These are phyloP conservation scores for Tilletia walkeri DNA, from an alignment of 1,284 basidiomycete species.

Conservation along the genomic window DNA sequence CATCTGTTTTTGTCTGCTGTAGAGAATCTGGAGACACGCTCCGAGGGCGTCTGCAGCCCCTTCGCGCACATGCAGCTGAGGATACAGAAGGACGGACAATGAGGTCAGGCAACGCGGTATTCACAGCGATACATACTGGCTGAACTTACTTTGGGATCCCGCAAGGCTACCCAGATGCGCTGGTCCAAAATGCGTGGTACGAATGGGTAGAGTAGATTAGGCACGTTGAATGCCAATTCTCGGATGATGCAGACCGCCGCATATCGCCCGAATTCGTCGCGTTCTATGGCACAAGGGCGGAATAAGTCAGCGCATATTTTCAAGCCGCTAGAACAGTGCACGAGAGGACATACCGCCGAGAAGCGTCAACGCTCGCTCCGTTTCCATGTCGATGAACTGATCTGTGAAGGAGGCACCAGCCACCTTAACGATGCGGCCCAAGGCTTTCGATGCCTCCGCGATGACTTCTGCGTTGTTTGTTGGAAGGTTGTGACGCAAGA, in stretches of 20 bases:
- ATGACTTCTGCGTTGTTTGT: constrained; percentile 81
- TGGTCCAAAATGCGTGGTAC: constrained; percentile 48
- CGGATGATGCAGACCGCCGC: constrained; percentile 56
- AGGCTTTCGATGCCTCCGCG: constrained; percentile 78
- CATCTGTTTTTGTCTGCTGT: constrained; percentile 53
- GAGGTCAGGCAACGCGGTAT: background rate
- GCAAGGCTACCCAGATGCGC: constrained; percentile 50
- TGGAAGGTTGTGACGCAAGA: constrained; percentile 79
- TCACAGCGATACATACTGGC: background rate
- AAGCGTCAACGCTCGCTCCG: background rate
- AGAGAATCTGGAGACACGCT: constrained; percentile 53
- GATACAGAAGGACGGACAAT: background rate
- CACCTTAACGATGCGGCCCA: constrained; percentile 9
- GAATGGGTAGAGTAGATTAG: constrained; percentile 52
- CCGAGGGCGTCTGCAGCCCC: constrained; percentile 54
- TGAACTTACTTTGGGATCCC: background rate
- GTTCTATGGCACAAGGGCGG: too few species aligned
- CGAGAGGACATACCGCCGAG: background rate
- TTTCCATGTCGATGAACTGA: constrained; percentile 14
- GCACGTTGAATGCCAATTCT: constrained; percentile 53
- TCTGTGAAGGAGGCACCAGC: constrained; percentile 1
- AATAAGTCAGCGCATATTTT: too few species aligned
- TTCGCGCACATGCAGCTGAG: constrained; percentile 45
- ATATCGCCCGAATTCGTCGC: constrained; percentile 38
- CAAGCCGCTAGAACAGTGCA: too few species aligned